Evolutionary conservation across 208 protist genomes (phyloP).

Genomic region (Acanthamoeba royreba): DNA sequence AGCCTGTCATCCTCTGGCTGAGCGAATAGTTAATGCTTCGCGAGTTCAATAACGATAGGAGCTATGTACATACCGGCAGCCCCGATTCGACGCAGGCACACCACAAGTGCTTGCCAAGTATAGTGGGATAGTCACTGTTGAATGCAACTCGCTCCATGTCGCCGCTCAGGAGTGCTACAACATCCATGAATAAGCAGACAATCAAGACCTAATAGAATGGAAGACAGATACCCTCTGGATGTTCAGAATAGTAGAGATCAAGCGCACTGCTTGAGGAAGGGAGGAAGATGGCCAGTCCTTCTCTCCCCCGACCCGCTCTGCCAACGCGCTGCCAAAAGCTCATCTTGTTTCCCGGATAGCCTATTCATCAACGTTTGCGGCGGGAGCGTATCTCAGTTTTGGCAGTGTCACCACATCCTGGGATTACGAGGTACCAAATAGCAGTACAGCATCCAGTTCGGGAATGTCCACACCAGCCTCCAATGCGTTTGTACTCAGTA

Average conservation of each 20-base stretch:
- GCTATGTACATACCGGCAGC: background rate
- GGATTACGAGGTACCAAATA: too few relatives aligned
- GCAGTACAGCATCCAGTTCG: background rate
- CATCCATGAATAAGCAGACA: too few relatives aligned
- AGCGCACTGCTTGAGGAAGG: background rate
- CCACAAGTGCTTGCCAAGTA: background rate
- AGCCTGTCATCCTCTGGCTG: background rate
- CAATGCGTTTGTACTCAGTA: background rate
- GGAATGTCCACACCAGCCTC: background rate
- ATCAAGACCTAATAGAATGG: too few relatives aligned
- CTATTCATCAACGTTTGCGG: background rate
- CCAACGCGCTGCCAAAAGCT: background rate
- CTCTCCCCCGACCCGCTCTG: background rate
- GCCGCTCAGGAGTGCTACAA: background rate
- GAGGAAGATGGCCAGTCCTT: background rate
- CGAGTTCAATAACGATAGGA: background rate
- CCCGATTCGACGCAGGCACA: background rate
- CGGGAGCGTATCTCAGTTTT: too few relatives aligned
- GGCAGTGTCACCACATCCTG: too few relatives aligned
- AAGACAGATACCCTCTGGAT: background rate
- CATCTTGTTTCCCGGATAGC: slow-evolving; percentile 19
- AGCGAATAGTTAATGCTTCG: background rate
- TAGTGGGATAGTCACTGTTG: background rate
- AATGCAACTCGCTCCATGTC: background rate
- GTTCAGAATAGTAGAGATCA: background rate